Percentiles rank a stretch among this genome's conserved stretches.
phyloP scores from a whole-genome alignment of 495 filamentous ascomycete species.

The Annulohypoxylon bovei region DNA sequence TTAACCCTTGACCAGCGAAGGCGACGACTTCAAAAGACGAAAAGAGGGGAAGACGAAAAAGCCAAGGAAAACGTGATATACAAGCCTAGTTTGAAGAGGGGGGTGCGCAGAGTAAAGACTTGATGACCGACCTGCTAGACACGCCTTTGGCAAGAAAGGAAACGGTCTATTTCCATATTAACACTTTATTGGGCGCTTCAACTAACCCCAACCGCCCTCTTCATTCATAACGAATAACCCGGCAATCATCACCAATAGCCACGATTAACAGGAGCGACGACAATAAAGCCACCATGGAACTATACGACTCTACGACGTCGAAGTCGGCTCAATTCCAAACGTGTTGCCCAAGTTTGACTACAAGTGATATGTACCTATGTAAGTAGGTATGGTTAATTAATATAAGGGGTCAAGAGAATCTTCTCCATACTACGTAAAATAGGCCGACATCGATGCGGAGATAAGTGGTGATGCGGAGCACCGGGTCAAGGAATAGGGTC shows the following conservation, averaged over 20 bases:
- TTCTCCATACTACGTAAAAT: constrained; percentile 34
- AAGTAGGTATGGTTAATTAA: constrained; percentile 32
- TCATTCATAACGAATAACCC: constrained; percentile 38
- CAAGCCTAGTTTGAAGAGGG: constrained; percentile 29
- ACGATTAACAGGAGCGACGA: constrained; percentile 19
- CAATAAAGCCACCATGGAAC: constrained; percentile 11
- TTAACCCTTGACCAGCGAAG: constrained; percentile 39
- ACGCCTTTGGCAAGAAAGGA: constrained; percentile 35
- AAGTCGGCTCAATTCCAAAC: constrained; percentile 47
- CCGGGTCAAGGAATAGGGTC: constrained; percentile 39
- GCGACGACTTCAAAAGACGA: constrained; percentile 32
- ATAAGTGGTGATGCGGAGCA: constrained; percentile 43
- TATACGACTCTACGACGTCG: constrained; percentile 26
- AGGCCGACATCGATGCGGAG: constrained; percentile 45
- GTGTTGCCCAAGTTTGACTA: constrained; percentile 24
- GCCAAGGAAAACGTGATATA: constrained; percentile 35
- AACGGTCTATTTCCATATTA: constrained; percentile 50
- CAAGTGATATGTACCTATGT: neutral
- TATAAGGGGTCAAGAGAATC: constrained; percentile 33
- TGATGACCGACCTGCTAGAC: constrained; percentile 19
- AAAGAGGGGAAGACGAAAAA: constrained; percentile 37
- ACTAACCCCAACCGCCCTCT: constrained; percentile 38
- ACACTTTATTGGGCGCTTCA: constrained; percentile 49
- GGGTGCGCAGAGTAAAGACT: constrained; percentile 31
- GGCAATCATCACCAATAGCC: constrained; percentile 43